A percentile compares a stretch with the other conserved stretches of the same genome.
phyloP scores from a whole-genome alignment of 345 rosid genomes.

The Eucalyptus tenuipes region DNA sequence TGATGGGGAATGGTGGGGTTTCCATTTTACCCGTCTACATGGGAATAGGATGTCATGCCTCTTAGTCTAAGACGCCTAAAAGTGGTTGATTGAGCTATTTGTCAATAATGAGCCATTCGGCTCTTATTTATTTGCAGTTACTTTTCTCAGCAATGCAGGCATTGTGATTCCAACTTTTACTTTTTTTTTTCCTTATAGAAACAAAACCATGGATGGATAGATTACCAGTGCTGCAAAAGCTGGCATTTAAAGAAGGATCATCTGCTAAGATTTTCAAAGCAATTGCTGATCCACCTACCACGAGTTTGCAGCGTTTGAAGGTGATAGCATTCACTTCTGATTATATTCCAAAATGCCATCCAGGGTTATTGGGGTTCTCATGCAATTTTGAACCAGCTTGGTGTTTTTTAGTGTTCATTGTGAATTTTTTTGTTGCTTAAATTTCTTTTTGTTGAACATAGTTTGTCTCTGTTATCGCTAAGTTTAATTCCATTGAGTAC shows the following conservation, averaged over 20 bases:
- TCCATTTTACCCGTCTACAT: background rate
- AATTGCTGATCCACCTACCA: slow-evolving; percentile 96
- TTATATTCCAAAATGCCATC: background rate
- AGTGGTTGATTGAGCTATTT: background rate
- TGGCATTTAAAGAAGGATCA: slow-evolving; percentile 41
- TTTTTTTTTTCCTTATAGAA: slow-evolving; percentile 3
- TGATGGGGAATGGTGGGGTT: background rate
- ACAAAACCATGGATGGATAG: slow-evolving; percentile 92
- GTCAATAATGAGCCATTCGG: background rate
- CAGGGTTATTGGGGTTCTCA: background rate
- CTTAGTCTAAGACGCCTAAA: background rate
- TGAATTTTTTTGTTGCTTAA: background rate
- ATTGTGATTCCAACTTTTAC: background rate
- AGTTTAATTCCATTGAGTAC: background rate
- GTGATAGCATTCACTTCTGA: slow-evolving; percentile 6
- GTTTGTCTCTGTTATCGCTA: background rate
- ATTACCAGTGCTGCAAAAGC: slow-evolving; percentile 48
- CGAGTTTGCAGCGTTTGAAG: slow-evolving; percentile 90
- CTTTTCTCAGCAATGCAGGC: background rate
- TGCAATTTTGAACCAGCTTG: background rate
- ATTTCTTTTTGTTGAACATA: background rate
- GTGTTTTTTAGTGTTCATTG: background rate
- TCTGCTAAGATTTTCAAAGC: slow-evolving; percentile 85
- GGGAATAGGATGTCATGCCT: background rate
- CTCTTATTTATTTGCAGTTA: background rate